A percentile compares a stretch with the other conserved stretches of the same genome.
Conservation (phyloP, 805 yeast species). For the Candida mattraensis region DNA sequence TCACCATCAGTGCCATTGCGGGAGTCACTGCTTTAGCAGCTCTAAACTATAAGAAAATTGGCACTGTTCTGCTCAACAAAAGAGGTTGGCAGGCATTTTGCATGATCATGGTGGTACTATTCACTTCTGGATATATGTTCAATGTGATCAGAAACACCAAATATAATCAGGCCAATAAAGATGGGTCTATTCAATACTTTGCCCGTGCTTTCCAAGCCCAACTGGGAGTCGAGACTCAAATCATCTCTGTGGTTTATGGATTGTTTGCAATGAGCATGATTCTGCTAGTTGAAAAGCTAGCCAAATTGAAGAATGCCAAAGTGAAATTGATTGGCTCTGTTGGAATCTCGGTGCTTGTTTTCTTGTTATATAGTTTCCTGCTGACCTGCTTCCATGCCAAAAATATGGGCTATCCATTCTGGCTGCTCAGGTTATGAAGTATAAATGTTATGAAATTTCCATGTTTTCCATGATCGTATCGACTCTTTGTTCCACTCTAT, state of each 20-base stretch:
- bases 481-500: slow-evolving; percentile 38
- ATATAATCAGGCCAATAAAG: slow-evolving; percentile 48
- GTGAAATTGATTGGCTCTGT: slow-evolving; percentile 51
- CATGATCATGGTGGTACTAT: slow-evolving; percentile 63
- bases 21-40: slow-evolving; percentile 33
- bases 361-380: slow-evolving; percentile 61
- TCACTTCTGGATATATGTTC: slow-evolving; percentile 91
- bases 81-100: slow-evolving; percentile 72
- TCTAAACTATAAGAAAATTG: slow-evolving; percentile 36
- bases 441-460: slow-evolving; percentile 6
- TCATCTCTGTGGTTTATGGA: slow-evolving; percentile 73
- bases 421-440: slow-evolving; percentile 35
- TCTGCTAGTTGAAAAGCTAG: slow-evolving; percentile 56
- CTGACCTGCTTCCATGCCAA: slow-evolving; percentile 68
- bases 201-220: slow-evolving; percentile 70
- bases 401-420: slow-evolving; percentile 75
- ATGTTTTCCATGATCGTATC: slow-evolving; percentile 25
- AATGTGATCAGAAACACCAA: slow-evolving; percentile 77
- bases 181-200: slow-evolving; percentile 41
- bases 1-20: slow-evolving; percentile 36
- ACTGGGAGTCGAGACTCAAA: slow-evolving; percentile 86
- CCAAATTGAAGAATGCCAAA: slow-evolving; percentile 44
- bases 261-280: slow-evolving; percentile 60
- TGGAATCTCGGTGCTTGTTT: slow-evolving; percentile 43
- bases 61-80: slow-evolving; percentile 45